Evolutionary conservation across 2,329 filamentous ascomycete species (phyloP).

Genomic region (Xylariaceae sp.): DNA sequence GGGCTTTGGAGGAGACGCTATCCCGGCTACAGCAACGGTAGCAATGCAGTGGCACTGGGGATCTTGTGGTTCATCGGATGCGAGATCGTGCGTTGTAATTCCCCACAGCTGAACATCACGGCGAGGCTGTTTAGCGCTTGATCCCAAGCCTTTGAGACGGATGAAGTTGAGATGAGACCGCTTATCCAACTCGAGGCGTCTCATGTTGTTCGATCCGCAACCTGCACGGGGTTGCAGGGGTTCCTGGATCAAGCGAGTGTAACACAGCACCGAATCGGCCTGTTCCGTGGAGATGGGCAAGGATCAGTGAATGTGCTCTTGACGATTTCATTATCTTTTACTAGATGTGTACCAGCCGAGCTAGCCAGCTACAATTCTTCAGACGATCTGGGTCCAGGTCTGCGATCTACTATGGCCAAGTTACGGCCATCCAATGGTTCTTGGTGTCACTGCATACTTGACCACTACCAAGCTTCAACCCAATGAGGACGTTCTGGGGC

Average conservation of each 20-base stretch:
- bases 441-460: background rate
- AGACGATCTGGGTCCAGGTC: conserved; percentile 4
- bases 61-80: background rate
- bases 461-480: background rate
- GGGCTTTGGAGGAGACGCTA: no score
- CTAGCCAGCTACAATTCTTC: background rate
- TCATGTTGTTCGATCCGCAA: conserved; percentile 26
- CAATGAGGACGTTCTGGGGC: no score
- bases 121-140: conserved; percentile 11
- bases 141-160: conserved; percentile 20
- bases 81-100: background rate
- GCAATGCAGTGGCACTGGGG: background rate
- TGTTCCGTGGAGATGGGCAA: conserved; percentile 1
- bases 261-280: conserved; percentile 4
- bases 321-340: background rate
- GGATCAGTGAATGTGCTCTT: conserved; percentile 1
- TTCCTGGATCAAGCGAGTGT: conserved; percentile 7
- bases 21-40: background rate
- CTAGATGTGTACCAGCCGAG: background rate
- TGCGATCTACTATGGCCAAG: background rate
- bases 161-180: conserved; percentile 29
- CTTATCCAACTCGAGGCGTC: conserved; percentile 26
- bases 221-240: conserved; percentile 13
- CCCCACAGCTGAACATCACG: no score
- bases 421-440: background rate